These are phyloP conservation scores for Boletus rubescentipes DNA, from an alignment of 768 basidiomycete species.

Conservation along the genomic window DNA sequence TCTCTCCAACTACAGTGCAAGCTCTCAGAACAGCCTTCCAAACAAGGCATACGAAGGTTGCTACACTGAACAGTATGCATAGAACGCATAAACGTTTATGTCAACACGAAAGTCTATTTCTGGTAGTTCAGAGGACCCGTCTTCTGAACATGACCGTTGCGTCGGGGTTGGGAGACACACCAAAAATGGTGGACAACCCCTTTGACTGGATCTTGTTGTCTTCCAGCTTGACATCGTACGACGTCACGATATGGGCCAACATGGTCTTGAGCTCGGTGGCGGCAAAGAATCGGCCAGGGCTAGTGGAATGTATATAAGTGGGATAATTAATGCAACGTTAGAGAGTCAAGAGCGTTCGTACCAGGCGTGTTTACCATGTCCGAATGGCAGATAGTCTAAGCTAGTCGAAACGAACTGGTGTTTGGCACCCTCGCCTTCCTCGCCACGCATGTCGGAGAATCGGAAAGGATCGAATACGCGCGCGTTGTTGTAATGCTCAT, in stretches of 20 bases:
- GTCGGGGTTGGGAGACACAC: too few species aligned
- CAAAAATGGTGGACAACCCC: too few species aligned
- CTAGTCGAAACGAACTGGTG: constrained; percentile 38
- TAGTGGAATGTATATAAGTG: background rate
- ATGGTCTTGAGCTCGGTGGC: constrained; percentile 8
- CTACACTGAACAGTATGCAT: too few species aligned
- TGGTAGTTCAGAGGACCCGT: background rate
- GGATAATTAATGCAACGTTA: background rate
- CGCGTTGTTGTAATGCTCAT: too few species aligned
- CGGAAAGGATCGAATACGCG: constrained; percentile 21
- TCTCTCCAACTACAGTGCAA: too few species aligned
- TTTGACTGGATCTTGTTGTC: background rate
- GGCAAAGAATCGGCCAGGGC: constrained; percentile 14
- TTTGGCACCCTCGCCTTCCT: constrained; percentile 33
- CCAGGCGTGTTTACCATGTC: constrained; percentile 28
- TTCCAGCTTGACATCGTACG: constrained; percentile 12
- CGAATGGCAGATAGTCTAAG: constrained; percentile 37
- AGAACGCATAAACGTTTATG: too few species aligned
- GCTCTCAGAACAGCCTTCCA: too few species aligned
- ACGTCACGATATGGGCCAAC: constrained; percentile 12
- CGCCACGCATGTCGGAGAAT: constrained; percentile 41
- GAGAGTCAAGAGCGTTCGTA: background rate
- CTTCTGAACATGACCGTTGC: background rate
- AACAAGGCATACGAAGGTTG: too few species aligned
- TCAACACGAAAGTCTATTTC: too few species aligned